Conservation (phyloP, 2,329 filamentous ascomycete genomes). For the Aureobasidium zeae region DNA sequence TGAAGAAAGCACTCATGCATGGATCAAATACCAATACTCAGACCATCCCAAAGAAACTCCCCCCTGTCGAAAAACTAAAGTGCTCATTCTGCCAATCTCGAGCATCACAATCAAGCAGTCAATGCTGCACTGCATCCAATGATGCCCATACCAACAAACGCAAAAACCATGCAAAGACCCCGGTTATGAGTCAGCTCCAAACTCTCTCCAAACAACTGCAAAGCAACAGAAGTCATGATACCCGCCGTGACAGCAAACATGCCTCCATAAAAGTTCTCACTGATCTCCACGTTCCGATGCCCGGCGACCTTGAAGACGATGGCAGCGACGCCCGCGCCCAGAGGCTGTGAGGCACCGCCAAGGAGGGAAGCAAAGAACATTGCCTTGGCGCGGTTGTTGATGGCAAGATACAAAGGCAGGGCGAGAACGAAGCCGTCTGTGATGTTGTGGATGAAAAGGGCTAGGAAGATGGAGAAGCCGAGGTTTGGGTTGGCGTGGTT, state of each 20-base stretch:
- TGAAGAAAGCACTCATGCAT: no score
- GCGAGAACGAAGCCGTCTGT: slow-evolving; percentile 94
- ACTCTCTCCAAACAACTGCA: slow-evolving; percentile 83
- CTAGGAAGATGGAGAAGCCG: slow-evolving; percentile 87
- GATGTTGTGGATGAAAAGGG: slow-evolving; percentile 96
- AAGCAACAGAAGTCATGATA: slow-evolving; percentile 88
- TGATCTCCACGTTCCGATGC: slow-evolving; percentile 38
- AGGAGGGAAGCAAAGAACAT: slow-evolving; percentile 77
- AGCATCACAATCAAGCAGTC: slow-evolving; percentile 52
- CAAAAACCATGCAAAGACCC: slow-evolving; percentile 68
- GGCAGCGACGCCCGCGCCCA: slow-evolving; percentile 75
- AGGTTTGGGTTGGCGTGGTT: slow-evolving; percentile 89
- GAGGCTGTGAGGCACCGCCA: slow-evolving; percentile 76
- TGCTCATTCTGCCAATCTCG: no score
- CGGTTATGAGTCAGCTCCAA: slow-evolving; percentile 72
- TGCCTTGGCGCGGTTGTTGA: slow-evolving; percentile 68
- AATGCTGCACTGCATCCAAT: slow-evolving; percentile 78
- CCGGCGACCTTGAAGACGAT: slow-evolving; percentile 72
- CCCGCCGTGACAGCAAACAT: slow-evolving; percentile 87
- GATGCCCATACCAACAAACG: slow-evolving; percentile 77
- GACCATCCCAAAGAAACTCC: no score
- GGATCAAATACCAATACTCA: no score
- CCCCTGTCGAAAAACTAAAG: no score
- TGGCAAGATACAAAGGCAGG: slow-evolving; percentile 82
- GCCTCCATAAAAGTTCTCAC: slow-evolving; percentile 57